A percentile compares a stretch with the other conserved stretches of the same genome.
Evolutionary conservation across 176 grass and related monocot species (phyloP).

Genomic region (Oryza officinalis): DNA sequence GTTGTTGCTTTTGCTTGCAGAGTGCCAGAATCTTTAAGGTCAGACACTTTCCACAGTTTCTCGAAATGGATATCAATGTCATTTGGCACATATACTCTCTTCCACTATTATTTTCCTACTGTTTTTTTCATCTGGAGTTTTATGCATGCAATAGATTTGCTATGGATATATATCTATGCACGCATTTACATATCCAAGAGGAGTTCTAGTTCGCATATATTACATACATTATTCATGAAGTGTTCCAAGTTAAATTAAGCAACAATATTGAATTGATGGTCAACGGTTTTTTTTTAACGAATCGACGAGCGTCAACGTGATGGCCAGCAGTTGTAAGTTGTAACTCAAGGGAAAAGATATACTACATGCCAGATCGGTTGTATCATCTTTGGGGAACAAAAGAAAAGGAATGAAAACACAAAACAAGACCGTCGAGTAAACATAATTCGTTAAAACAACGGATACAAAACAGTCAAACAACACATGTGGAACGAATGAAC

Average conservation of each 20-base stretch:
- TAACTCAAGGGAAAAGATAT: not conserved
- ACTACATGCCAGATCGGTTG: not conserved
- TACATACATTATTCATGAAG: not conserved
- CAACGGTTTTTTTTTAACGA: too few species aligned
- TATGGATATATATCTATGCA: not conserved
- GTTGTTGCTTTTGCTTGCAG: slow-evolving; percentile 40
- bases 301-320: too few species aligned
- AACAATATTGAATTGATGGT: not conserved
- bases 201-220: not conserved
- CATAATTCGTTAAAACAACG: not conserved
- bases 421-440: not conserved
- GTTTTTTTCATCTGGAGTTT: not conserved
- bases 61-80: slow-evolving; percentile 25
- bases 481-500: not conserved
- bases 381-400: not conserved
- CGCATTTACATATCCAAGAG: not conserved
- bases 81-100: not conserved
- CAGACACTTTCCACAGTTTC: slow-evolving; percentile 35
- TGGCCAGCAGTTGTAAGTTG: not conserved
- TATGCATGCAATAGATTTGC: not conserved
- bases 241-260: not conserved
- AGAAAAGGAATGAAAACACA: not conserved
- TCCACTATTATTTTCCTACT: not conserved
- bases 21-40: slow-evolving; percentile 19
- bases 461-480: not conserved